Conservation (phyloP, 768 basidiomycete species). For the Pleurotus djamor region DNA sequence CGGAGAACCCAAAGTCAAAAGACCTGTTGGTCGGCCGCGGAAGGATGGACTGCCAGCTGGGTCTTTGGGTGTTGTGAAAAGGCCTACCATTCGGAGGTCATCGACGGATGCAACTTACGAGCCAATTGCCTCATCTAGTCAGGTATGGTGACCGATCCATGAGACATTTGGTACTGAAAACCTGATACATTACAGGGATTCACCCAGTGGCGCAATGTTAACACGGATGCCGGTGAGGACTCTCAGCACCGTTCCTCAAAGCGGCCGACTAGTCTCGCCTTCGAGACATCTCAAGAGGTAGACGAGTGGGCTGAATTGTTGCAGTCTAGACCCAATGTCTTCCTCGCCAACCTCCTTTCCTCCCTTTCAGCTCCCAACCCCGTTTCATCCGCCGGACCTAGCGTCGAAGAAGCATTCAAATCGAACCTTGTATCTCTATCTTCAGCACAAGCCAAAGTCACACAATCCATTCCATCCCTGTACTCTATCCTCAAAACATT, state of each 20-base stretch:
- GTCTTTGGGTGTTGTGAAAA: slow-evolving; percentile 43
- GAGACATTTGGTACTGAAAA: background rate
- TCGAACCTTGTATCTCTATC: slow-evolving; percentile 69
- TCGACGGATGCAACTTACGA: background rate
- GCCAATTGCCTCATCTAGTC: background rate
- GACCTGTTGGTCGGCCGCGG: slow-evolving; percentile 78
- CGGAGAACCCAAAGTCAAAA: slow-evolving; percentile 56
- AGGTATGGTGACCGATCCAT: background rate
- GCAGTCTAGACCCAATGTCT: slow-evolving; percentile 51
- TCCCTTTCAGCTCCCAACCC: slow-evolving; percentile 65
- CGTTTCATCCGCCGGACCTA: slow-evolving; percentile 55
- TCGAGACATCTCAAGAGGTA: slow-evolving; percentile 51
- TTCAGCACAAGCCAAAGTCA: slow-evolving; percentile 32
- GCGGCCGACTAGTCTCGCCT: slow-evolving; percentile 20
- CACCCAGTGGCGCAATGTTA: slow-evolving; percentile 1
- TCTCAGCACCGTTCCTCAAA: background rate
- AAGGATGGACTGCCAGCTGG: slow-evolving; percentile 84
- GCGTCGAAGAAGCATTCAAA: slow-evolving; percentile 77
- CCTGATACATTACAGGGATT: background rate
- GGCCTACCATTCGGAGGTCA: slow-evolving; percentile 20
- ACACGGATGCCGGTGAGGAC: background rate
- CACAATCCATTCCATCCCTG: slow-evolving; percentile 60
- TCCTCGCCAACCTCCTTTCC: slow-evolving; percentile 55
- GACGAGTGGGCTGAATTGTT: slow-evolving; percentile 69
- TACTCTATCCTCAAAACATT: slow-evolving; percentile 82